Base-by-base conservation (phyloP, 345 rosid genomes). In the Rubroshorea leprosula region DNA sequence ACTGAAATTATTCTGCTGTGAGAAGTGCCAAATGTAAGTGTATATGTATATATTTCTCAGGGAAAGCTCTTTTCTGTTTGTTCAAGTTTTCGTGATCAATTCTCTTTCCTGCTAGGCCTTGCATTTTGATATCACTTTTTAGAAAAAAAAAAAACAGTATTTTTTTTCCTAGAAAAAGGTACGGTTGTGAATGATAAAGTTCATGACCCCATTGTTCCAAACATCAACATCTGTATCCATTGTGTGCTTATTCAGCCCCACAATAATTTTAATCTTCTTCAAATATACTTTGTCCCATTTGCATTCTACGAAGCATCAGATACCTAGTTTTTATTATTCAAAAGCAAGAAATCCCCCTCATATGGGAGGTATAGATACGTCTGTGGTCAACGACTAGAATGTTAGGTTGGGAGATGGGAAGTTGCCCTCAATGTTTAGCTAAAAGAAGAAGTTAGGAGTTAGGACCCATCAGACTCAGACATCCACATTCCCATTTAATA, bases 391-490 rank as follows among this genome's bases (percentile, higher is more conserved):
- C 53, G 35, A 69, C 47, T 21, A 29, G 27, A 55, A 17, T 58
- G 57, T 64, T 53, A 12, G 38, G 27, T 52, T 29, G 63, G 46
- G 14, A 41, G 57, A 19, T 51, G 18, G 54, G 45, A 27, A 19
- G 41, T 31, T 20, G 24, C 51, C 19, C 2, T 26, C 23, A 1
- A 16, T 58, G 5, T 55, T 56, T 66, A 57, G 65, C 43, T 49
- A 17, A 6, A 6, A 35, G 41, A 35, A 35, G 41, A 35, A 35
- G 41, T 19, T 23, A 27, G 18, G 26, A 19, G 39, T 54, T 25
- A 48, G 72, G 65, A 57, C 60, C 62, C 71, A 49, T 58, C 48
- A 50, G 22, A 53, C 53, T 26, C 47, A 53, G 35, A 29, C 35
- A 9, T 29, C 5, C 24, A 25, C 41, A 14, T 23, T 26, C 57